Base-by-base conservation (phyloP, 83 land plant species). In the Picea abies region DNA sequence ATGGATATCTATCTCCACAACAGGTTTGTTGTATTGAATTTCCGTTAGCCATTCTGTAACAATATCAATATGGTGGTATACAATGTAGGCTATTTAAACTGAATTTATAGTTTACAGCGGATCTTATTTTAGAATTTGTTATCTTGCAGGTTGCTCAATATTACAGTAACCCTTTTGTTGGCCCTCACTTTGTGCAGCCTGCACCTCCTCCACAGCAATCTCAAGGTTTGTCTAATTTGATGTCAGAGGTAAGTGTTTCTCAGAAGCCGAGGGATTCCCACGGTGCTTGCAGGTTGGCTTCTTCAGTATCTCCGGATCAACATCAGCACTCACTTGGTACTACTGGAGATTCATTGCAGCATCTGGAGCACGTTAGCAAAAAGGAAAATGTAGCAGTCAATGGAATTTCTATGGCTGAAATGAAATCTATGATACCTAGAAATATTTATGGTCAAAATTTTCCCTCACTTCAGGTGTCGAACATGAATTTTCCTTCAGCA, bases 111-210 rank as follows among this genome's bases (percentile, higher is more conserved):
- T 41, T n/a, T n/a, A 41, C 26, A 73, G 60, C 44, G 5, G n/a
- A 44, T 19, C 58, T 73, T 9, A 41, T 73, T 73, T 47, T 3
- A 41, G 58, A 52, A 47, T 41, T n/a, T 73, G 26, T 73, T 73
- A 56, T 73, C 58, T 73, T 73, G 77, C 77, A 73, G 77, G 77
- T 73, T 47, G 22, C 77, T 73, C 77, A 73, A 22, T 73, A 73
- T 47, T 73, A 73, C 77, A 44, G 58, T 73, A 73, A 73, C 77
- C 58, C 60, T 73, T 73, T 22, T 20, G n/a, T 47, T n/a, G 77
- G 77, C 41, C 15, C 58, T 47, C 77, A 73, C 29, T 41, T 39
- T 41, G 56, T 73, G 52, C 77, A 73, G 14, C 77, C 58, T 73
- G 25, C 12, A n/a, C 23, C 77, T 44, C 77, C 56, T 73, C 47